Conservation (phyloP, 75 land plant genomes). For the Chamaecyparis obtusa region DNA sequence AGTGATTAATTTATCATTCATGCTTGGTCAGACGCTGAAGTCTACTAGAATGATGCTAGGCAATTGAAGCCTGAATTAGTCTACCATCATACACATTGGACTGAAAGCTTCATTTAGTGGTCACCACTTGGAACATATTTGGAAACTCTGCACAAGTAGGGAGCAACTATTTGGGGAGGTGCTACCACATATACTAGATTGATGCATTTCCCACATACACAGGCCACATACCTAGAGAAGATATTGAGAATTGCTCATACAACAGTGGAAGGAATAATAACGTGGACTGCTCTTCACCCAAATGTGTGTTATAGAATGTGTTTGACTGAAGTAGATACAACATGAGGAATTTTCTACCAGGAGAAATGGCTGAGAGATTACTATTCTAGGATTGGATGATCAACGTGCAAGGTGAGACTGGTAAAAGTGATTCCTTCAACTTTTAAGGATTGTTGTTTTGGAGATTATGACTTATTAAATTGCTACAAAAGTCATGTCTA, state of each 20-base stretch:
- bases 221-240: constrained; percentile 50
- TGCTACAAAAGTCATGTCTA: constrained; percentile 24
- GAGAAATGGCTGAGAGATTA: constrained; percentile 69
- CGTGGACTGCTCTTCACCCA: constrained; percentile 58
- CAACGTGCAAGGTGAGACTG: constrained; percentile 25
- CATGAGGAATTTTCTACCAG: constrained; percentile 66
- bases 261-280: constrained; percentile 59
- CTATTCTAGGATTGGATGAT: constrained; percentile 57
- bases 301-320: constrained; percentile 89
- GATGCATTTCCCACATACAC: too few relatives aligned
- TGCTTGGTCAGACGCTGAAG: constrained; percentile 77
- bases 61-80: constrained; percentile 76
- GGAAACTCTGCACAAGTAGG: constrained; percentile 79
- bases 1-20: constrained; percentile 92
- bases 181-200: too few relatives aligned
- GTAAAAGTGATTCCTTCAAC: constrained; percentile 40
- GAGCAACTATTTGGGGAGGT: too few relatives aligned
- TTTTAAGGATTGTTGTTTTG: constrained; percentile 62
- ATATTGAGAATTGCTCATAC: constrained; percentile 74
- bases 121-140: constrained; percentile 90
- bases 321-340: constrained; percentile 63
- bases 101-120: constrained; percentile 94
- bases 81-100: constrained; percentile 78
- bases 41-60: constrained; percentile 88
- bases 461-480: constrained; percentile 44